Evolutionary conservation across 148 eudicot genomes (phyloP).

Genomic region (Vaccinium vitisidaea): DNA sequence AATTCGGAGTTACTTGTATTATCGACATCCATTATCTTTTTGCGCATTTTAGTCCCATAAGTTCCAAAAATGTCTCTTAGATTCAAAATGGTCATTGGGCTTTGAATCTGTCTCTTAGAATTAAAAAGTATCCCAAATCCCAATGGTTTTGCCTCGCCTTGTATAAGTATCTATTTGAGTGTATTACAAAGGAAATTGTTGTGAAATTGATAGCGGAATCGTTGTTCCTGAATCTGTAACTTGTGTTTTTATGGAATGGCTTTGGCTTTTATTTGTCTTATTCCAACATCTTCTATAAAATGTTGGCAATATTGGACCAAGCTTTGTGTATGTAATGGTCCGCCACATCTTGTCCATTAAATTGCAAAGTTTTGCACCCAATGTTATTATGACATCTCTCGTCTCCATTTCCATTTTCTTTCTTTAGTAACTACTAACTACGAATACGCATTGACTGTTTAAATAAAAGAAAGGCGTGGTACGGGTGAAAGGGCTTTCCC

Average conservation of each 20-base stretch:
- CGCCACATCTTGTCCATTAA: neutral
- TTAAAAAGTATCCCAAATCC: neutral
- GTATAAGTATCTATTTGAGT: neutral
- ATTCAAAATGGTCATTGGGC: neutral
- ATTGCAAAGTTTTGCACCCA: neutral
- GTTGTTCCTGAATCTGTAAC: neutral
- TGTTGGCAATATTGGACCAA: neutral
- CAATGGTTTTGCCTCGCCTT: neutral
- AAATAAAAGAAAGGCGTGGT: too few relatives aligned
- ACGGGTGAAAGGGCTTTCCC: too few relatives aligned
- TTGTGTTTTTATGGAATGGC: neutral
- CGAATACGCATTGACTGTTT: too few relatives aligned
- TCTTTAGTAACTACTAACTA: too few relatives aligned
- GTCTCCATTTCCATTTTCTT: too few relatives aligned
- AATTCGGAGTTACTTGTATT: slow-evolving; percentile 4
- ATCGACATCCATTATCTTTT: neutral
- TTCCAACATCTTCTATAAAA: neutral
- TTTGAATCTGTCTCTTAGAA: neutral
- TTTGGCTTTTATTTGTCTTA: neutral
- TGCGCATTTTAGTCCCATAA: neutral
- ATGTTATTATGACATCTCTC: too few relatives aligned
- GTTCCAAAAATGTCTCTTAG: neutral
- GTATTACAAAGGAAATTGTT: neutral
- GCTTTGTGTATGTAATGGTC: neutral
- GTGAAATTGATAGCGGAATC: neutral